Evolutionary conservation across 108 stramenopile species (phyloP), one percentile per base, ranked within the genome.

Genomic region (Stephanodiscus triporus): DNA sequence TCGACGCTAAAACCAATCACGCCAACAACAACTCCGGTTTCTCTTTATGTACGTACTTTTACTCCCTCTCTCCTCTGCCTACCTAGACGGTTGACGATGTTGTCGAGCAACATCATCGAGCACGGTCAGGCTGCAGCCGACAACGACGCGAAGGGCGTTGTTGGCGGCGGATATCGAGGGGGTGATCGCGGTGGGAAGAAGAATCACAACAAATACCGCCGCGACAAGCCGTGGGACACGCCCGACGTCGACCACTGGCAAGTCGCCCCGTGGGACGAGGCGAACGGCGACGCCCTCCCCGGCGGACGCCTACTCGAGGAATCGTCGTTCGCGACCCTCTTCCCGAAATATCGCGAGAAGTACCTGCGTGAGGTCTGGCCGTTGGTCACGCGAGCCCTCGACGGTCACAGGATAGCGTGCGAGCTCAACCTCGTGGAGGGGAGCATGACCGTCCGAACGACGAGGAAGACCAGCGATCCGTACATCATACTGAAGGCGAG

Each of bases 221-320:
- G 92, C 38, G 97, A 98, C 82, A 99, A 99, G 84, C 98, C 99
- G 27, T 99, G 99, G 99, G 99, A 99, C 85, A 91, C 80, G 54
- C 92, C 90, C 8, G 86, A 90, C 55, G 95, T 99, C 61, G 95
- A 99, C 85, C 98, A 99, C 71, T 99, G 99, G 99, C 85, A 92
- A 72, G 73, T 88, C 55, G 78, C 88, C 9, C 75, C 85, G 20
- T 95, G 94, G 94, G 78, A 95, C 42, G 36, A 77, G 53, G 23
- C 72, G 64, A 48, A 50, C 54, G 56, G 77, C 38, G 89, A 92
- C 59, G 49, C 62, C 47, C 83, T 95, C 51, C 91, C 89, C 26
- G 90, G 92, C 48, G 90, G 91, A 22, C 88, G 88, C 8, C 83
- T 99, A 47, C 77, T 98, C 23, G 97, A 99, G 88, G 98, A 99